Evolutionary conservation across 257 asterid species (phyloP).

Genomic region (Nyctanthes arbortristis): DNA sequence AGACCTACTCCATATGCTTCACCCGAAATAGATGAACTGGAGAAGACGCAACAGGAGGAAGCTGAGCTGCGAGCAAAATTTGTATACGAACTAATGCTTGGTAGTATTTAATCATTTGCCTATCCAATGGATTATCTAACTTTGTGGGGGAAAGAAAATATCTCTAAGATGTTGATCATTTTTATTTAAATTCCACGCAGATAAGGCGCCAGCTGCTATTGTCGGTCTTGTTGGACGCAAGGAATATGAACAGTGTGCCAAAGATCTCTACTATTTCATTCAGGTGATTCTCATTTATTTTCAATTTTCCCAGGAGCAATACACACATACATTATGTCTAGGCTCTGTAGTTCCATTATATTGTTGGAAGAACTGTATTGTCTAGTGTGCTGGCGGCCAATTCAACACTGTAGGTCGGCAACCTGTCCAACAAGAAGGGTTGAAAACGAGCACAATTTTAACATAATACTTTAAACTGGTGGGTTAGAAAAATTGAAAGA

Average conservation of each 20-base stretch:
- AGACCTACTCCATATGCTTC: neutral
- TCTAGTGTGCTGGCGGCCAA: neutral
- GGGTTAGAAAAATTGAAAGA: too few species aligned
- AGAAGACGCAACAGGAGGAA: neutral
- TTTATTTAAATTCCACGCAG: conserved; percentile 44
- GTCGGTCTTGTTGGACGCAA: conserved; percentile 87
- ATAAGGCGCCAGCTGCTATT: conserved; percentile 87
- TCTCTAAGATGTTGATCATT: conserved; percentile 9
- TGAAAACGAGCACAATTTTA: too few species aligned
- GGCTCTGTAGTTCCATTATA: neutral
- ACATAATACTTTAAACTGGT: too few species aligned
- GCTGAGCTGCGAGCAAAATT: neutral
- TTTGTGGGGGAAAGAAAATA: conserved; percentile 1
- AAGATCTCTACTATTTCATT: conserved; percentile 90
- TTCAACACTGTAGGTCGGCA: too few species aligned
- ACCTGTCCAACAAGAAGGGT: too few species aligned
- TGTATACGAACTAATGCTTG: conserved; percentile 59
- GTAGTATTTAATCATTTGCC: conserved; percentile 39
- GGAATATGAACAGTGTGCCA: conserved; percentile 87
- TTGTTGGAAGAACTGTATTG: neutral
- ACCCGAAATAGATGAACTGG: neutral
- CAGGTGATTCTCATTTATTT: conserved; percentile 60
- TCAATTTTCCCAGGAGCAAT: neutral
- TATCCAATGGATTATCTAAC: conserved; percentile 1
- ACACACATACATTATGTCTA: neutral